Conservation (phyloP, 1,139 yeast species). For the Yamadazyma siamensis region DNA sequence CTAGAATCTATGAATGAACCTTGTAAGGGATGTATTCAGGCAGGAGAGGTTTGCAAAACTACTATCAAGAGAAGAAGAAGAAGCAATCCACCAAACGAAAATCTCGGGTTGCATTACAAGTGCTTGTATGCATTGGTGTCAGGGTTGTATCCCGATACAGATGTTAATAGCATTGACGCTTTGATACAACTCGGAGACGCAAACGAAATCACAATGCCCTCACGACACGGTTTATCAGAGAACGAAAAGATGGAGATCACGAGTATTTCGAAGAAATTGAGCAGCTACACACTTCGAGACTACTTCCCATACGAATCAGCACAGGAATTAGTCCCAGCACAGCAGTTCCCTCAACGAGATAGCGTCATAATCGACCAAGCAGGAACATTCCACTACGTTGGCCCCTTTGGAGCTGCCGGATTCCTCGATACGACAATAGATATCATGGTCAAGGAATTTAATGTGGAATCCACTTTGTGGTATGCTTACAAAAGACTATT, state of each 20-base stretch:
- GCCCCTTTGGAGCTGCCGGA: constrained; percentile 15
- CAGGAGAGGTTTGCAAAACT: constrained; percentile 4
- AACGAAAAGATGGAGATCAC: constrained; percentile 6
- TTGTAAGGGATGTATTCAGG: constrained; percentile 5
- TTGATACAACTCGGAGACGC: constrained; percentile 31
- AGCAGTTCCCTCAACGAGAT: constrained; percentile 8
- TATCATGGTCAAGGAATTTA: constrained; percentile 6
- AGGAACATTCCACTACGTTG: constrained; percentile 14
- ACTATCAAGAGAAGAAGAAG: constrained; percentile 8
- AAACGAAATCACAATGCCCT: constrained; percentile 36
- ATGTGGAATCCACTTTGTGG: constrained; percentile 5
- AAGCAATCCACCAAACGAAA: constrained; percentile 32
- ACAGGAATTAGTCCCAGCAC: constrained; percentile 1
- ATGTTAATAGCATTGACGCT: constrained; percentile 34
- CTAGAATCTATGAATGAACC: neutral
- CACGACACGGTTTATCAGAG: constrained; percentile 5
- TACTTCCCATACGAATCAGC: neutral
- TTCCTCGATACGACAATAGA: constrained; percentile 8
- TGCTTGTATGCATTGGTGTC: constrained; percentile 31
- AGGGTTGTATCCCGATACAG: constrained; percentile 39
- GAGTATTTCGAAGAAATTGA: constrained; percentile 3
- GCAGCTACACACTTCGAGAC: neutral
- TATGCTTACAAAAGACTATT: constrained; percentile 4
- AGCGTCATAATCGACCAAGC: constrained; percentile 13
- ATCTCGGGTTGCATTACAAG: constrained; percentile 37